A percentile compares a stretch with the other conserved stretches of the same genome.
These are phyloP conservation scores for Debaryomyces subglobosus DNA, from an alignment of 1,139 yeast species.

Conservation along the genomic window DNA sequence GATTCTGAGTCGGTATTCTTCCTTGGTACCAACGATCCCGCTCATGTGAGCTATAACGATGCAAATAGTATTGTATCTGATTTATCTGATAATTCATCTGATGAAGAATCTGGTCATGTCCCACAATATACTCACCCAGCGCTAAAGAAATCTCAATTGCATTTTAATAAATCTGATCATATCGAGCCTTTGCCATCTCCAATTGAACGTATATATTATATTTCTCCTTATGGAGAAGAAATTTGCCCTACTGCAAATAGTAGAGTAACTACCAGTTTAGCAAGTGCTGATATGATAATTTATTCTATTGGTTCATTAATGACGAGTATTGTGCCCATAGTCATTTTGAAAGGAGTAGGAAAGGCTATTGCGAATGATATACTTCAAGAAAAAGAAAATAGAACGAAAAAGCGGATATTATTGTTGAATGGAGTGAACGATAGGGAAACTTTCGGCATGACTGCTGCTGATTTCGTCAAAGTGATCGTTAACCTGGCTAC, in stretches of 20 bases:
- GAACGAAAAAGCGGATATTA: constrained; percentile 50
- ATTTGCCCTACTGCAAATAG: constrained; percentile 77
- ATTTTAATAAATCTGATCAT: constrained; percentile 59
- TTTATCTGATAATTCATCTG: constrained; percentile 30
- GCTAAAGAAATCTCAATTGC: constrained; percentile 70
- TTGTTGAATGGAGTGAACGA: constrained; percentile 74
- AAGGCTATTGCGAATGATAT: constrained; percentile 50
- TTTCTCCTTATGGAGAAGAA: constrained; percentile 88
- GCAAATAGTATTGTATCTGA: constrained; percentile 12
- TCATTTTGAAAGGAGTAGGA: constrained; percentile 75
- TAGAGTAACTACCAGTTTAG: constrained; percentile 58
- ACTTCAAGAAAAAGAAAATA: constrained; percentile 15
- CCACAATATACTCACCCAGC: constrained; percentile 85
- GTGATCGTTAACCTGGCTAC: constrained; percentile 55
- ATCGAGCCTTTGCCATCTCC: constrained; percentile 73
- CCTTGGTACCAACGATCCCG: not conserved
- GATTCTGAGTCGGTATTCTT: constrained; percentile 14
- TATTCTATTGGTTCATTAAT: constrained; percentile 87
- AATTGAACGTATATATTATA: constrained; percentile 71
- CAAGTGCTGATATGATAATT: constrained; percentile 57
- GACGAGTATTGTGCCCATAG: constrained; percentile 82
- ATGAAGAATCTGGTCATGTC: constrained; percentile 57
- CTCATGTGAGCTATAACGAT: constrained; percentile 11
- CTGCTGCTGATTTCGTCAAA: constrained; percentile 59
- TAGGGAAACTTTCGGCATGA: constrained; percentile 73